Evolutionary conservation across 169 alveolate genomes (phyloP).

Genomic region (Plasmodium reichenowi): DNA sequence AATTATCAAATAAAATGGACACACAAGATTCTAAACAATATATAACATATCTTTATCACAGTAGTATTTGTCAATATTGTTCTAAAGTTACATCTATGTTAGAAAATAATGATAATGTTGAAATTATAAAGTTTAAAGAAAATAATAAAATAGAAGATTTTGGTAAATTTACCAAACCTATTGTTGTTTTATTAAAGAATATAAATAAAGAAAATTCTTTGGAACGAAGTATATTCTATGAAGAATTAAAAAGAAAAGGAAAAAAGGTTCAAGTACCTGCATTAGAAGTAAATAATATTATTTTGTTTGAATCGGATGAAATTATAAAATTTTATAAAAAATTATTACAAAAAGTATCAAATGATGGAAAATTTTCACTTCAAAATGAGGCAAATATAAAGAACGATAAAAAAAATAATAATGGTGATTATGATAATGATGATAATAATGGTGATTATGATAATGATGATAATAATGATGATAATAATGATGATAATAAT

Average conservation of each 20-base stretch:
- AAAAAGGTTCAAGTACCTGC: constrained; percentile 56
- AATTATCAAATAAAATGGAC: constrained; percentile 30
- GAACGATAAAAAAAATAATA: no score
- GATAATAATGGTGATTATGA: no score
- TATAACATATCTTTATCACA: constrained; percentile 41
- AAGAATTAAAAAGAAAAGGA: constrained; percentile 32
- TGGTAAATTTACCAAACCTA: constrained; percentile 34
- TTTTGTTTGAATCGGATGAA: constrained; percentile 58
- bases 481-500: no score
- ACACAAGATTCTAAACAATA: neutral
- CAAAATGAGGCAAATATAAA: no score
- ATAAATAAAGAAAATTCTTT: constrained; percentile 21
- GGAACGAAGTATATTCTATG: constrained; percentile 31
- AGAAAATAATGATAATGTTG: constrained; percentile 27
- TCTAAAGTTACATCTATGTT: constrained; percentile 8
- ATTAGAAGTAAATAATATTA: constrained; percentile 16
- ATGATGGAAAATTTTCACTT: no score
- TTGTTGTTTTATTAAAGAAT: constrained; percentile 61
- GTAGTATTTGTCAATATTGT: constrained; percentile 39
- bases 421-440: no score
- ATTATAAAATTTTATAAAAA: constrained; percentile 30
- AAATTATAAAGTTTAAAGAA: constrained; percentile 16
- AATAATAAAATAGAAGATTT: constrained; percentile 43
- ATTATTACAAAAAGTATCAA: no score
- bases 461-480: no score